A percentile compares a stretch with the other conserved stretches of the same genome.
Conservation (phyloP, 2,329 filamentous ascomycete genomes). For the Thielaviopsis punctulata region DNA sequence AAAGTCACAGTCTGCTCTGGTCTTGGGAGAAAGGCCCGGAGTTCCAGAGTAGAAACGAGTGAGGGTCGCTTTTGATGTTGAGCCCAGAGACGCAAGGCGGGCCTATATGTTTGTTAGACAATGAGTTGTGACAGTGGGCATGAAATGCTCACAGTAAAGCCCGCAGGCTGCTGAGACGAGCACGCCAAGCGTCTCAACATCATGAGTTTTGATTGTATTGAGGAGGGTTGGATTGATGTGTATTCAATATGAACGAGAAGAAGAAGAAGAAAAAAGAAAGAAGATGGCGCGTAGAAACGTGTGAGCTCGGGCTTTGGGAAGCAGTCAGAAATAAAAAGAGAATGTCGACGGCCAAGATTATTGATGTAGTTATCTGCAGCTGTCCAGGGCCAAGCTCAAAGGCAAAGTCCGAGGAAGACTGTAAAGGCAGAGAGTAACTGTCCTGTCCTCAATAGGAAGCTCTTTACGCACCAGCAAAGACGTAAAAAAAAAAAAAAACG, state of each 20-base stretch:
- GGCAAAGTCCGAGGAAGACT: neutral
- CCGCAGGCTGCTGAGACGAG: neutral
- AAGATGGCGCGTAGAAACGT: neutral
- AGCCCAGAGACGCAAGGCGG: neutral
- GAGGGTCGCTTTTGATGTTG: neutral
- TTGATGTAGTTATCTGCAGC: neutral
- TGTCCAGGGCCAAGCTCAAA: neutral
- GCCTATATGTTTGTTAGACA: neutral
- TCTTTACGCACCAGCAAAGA: no score
- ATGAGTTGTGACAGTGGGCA: neutral
- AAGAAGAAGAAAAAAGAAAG: neutral
- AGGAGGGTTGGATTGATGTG: no score
- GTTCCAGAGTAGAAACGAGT: slow-evolving; percentile 11
- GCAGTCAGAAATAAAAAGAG: neutral
- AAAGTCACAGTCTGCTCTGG: slow-evolving; percentile 9
- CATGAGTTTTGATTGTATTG: neutral
- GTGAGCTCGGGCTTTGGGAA: neutral
- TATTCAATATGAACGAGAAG: neutral
- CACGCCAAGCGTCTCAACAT: neutral
- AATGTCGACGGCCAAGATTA: no score
- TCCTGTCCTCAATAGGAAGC: neutral
- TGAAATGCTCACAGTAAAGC: neutral
- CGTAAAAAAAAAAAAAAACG: neutral
- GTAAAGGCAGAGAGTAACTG: neutral
- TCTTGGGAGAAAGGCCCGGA: slow-evolving; percentile 4